Conservation (phyloP, 441 rosid species). For the Sinapis alba region DNA sequence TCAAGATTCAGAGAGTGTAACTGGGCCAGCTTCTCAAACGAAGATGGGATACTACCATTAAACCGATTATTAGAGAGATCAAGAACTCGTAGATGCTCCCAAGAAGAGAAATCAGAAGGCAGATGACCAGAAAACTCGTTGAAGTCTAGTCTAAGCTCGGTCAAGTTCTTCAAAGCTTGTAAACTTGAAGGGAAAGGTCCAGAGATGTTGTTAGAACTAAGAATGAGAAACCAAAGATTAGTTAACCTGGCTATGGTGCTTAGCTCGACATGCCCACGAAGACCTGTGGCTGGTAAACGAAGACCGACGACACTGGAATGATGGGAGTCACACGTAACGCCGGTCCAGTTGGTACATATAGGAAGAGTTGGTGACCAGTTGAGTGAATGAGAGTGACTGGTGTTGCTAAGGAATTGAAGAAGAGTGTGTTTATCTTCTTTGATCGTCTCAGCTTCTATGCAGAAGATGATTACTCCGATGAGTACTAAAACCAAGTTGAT, state of each 20-base stretch:
- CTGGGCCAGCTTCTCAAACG: slow-evolving; percentile 51
- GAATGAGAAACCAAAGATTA: slow-evolving; percentile 55
- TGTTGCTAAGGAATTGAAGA: slow-evolving; percentile 55
- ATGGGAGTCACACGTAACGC: slow-evolving; percentile 65
- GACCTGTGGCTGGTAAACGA: slow-evolving; percentile 55
- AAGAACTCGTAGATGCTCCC: slow-evolving; percentile 59
- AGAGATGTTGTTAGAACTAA: slow-evolving; percentile 66
- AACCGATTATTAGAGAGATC: slow-evolving; percentile 71
- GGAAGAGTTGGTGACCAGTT: slow-evolving; percentile 57
- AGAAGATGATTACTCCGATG: slow-evolving; percentile 40
- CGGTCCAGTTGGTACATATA: slow-evolving; percentile 69
- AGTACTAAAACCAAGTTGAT: slow-evolving; percentile 37
- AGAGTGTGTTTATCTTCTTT: slow-evolving; percentile 61
- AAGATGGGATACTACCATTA: slow-evolving; percentile 66
- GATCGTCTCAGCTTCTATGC: slow-evolving; percentile 49
- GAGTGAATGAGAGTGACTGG: slow-evolving; percentile 49
- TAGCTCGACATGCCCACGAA: slow-evolving; percentile 56
- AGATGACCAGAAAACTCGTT: slow-evolving; percentile 70
- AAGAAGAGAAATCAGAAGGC: slow-evolving; percentile 63
- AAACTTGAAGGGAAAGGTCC: slow-evolving; percentile 74
- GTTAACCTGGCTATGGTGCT: slow-evolving; percentile 63
- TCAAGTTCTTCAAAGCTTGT: slow-evolving; percentile 52
- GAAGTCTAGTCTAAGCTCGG: slow-evolving; percentile 62
- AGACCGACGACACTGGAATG: slow-evolving; percentile 59
- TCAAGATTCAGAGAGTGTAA: slow-evolving; percentile 59